A percentile compares a stretch with the other conserved stretches of the same genome.
Conservation (phyloP, 192 early-diverging fungal species). For the Backusella mclennaniae region DNA sequence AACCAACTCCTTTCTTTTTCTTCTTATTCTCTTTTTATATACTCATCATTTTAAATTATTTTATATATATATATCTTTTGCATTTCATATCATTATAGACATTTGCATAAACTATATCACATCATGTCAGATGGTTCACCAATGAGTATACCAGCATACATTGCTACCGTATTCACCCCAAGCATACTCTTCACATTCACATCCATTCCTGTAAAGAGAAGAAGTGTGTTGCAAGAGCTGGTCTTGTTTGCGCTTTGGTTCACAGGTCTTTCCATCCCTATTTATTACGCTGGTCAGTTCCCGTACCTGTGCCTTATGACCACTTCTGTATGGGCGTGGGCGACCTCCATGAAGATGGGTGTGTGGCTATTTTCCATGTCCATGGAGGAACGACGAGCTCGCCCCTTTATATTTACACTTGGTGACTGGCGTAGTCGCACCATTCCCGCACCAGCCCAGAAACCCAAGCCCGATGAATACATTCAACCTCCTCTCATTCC, state of each 20-base stretch:
- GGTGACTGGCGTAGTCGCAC: constrained; percentile 2
- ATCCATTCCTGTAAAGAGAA: constrained; percentile 12
- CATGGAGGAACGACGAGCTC: constrained; percentile 13
- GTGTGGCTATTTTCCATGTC: constrained; percentile 17
- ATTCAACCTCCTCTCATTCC: background rate
- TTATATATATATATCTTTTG: background rate
- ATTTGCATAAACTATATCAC: background rate
- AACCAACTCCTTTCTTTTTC: background rate
- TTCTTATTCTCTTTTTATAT: background rate
- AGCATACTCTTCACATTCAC: background rate
- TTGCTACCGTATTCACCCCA: background rate
- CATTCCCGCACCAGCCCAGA: background rate
- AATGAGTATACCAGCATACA: constrained; percentile 11
- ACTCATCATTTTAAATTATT: no score
- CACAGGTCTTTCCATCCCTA: background rate
- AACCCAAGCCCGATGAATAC: background rate
- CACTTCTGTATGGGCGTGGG: constrained; percentile 10
- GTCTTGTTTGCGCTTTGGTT: background rate
- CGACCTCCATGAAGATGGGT: constrained; percentile 16
- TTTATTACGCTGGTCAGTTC: constrained; percentile 19
- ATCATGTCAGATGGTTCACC: background rate
- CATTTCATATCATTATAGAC: background rate
- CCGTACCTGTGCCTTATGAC: background rate
- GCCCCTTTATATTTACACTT: background rate
- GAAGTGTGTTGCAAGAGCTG: background rate